phyloP scores from a whole-genome alignment of 73 alveolate species.

The Paramecium sexaurelia region DNA sequence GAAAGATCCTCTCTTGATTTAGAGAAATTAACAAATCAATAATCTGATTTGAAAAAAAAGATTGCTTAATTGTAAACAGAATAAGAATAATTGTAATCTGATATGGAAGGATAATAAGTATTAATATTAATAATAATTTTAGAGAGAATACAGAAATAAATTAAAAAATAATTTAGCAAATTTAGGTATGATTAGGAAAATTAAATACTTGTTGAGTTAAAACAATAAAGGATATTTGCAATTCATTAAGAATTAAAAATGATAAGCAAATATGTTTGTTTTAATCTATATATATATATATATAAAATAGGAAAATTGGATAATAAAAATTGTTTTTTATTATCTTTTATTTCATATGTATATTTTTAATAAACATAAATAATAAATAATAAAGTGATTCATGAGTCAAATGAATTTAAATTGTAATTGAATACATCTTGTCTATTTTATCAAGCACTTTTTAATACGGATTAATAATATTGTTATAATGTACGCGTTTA shows the following conservation, averaged over 20 bases:
- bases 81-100: neutral
- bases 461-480: neutral
- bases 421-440: neutral
- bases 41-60: neutral
- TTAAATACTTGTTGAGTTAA: conserved; percentile 32
- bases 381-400: neutral
- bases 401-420: neutral
- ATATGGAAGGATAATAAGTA: conserved; percentile 47
- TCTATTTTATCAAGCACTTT: neutral
- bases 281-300: neutral
- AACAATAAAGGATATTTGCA: neutral
- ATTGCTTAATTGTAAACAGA: neutral
- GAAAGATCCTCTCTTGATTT: neutral
- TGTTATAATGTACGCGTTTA: neutral
- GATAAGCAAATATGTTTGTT: neutral
- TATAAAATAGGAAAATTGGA: neutral
- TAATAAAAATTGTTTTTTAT: no score
- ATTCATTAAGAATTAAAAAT: neutral
- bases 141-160: conserved; percentile 41
- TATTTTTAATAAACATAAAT: no score
- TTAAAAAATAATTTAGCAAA: neutral
- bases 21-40: neutral
- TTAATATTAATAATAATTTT: neutral
- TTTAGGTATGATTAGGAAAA: conserved; percentile 17
- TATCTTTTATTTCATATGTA: no score